Evolutionary conservation across 2,329 filamentous ascomycete genomes (phyloP).

Genomic region (Paramyrothecium roridum): DNA sequence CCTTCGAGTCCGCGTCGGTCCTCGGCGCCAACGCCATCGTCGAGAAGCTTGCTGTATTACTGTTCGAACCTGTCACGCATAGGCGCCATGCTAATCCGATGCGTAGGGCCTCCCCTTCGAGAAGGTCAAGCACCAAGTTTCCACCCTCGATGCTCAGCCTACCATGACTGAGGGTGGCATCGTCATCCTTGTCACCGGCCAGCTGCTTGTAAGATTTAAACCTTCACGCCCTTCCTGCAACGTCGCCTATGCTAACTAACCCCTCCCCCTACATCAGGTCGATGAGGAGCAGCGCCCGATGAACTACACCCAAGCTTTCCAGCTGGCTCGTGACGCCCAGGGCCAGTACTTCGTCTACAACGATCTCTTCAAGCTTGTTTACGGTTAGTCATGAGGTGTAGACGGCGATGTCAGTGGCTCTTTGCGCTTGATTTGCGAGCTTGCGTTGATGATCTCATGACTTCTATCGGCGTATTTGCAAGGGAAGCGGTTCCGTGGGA

Average conservation of each 20-base stretch:
- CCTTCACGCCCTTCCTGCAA: neutral
- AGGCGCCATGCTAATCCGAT: neutral
- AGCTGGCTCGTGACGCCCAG: slow-evolving; percentile 65
- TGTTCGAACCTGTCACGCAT: neutral
- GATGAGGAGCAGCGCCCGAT: slow-evolving; percentile 84
- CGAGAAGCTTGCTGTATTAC: slow-evolving; percentile 75
- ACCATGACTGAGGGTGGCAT: slow-evolving; percentile 63
- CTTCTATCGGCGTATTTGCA: neutral
- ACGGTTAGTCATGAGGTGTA: slow-evolving; percentile 39
- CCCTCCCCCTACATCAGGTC: slow-evolving; percentile 51
- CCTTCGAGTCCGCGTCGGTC: slow-evolving; percentile 73
- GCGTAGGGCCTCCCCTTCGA: slow-evolving; percentile 72
- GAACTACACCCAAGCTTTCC: slow-evolving; percentile 89
- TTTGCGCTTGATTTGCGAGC: neutral
- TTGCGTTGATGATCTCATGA: neutral
- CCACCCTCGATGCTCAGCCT: slow-evolving; percentile 82
- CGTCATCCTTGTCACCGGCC: slow-evolving; percentile 84
- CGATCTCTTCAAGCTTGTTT: slow-evolving; percentile 91
- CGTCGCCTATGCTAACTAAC: slow-evolving; percentile 4
- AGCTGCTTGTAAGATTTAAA: slow-evolving; percentile 65
- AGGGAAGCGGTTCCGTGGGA: neutral
- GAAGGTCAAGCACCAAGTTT: slow-evolving; percentile 74
- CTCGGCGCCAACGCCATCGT: slow-evolving; percentile 65
- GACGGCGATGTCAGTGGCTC: neutral
- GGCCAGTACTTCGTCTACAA: slow-evolving; percentile 86